Evolutionary conservation across 1,284 basidiomycete species (phyloP).

Genomic region (Puccinia novopanici): DNA sequence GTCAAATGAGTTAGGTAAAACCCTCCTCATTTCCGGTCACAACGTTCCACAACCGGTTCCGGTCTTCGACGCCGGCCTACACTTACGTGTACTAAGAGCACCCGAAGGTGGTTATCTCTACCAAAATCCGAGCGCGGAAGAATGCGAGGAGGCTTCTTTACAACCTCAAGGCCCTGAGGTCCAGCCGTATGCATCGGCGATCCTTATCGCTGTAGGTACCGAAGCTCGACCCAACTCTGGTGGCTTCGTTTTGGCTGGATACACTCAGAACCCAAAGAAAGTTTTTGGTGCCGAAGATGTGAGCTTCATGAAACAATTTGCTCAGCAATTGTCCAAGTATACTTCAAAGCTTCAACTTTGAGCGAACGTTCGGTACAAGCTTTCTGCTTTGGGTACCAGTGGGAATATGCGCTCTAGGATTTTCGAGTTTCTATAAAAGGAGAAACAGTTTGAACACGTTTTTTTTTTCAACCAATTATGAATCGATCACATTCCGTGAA

Average conservation of each 20-base stretch:
- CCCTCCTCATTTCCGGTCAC: constrained; percentile 53
- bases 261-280: constrained; percentile 52
- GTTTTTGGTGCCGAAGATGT: constrained; percentile 55
- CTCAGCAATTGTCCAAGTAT: constrained; percentile 53
- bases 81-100: constrained; percentile 55
- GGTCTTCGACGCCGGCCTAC: constrained; percentile 56
- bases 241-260: constrained; percentile 56
- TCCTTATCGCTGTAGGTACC: constrained; percentile 56
- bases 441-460: too few relatives aligned
- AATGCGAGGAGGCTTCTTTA: constrained; percentile 30
- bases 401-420: too few relatives aligned
- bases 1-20: constrained; percentile 21
- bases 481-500: too few relatives aligned
- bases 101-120: constrained; percentile 57
- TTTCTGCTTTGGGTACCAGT: too few relatives aligned
- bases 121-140: constrained; percentile 53
- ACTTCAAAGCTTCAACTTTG: constrained; percentile 36
- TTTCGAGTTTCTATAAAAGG: too few relatives aligned
- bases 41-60: constrained; percentile 54
- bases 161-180: neutral
- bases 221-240: constrained; percentile 29
- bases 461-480: too few relatives aligned
- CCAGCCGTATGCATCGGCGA: constrained; percentile 52
- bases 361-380: too few relatives aligned
- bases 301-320: constrained; percentile 54